Evolutionary conservation across 352 stramenopile species (phyloP), one percentile per base, ranked within the genome.

Genomic region (Pilasporangium apinafurcum): DNA sequence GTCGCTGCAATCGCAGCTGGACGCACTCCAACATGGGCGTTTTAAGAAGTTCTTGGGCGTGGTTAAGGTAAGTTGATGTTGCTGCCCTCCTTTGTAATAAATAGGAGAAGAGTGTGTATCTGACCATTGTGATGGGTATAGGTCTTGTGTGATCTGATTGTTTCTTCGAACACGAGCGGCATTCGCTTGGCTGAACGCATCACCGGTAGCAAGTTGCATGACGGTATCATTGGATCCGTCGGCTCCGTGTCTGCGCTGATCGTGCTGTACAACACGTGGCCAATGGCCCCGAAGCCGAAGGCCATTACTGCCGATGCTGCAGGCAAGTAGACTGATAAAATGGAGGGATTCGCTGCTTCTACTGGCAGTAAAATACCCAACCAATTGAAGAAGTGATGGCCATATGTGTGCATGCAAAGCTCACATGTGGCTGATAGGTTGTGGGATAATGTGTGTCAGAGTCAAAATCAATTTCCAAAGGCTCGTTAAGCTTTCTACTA

Each of bases 191-290:
- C 76, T 10, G 83, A 95, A 58, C 74, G 80, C 32, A 76, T 95
- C 47, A 74, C 73, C 20, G 83, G 83, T 46, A 48, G 51, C 5
- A 92, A 92, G 56, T 64, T 95, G 26, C 68, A 92, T 63, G 83
- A 95, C 57, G 83, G 83, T 44, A 76, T 95, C 44, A 70, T 95
- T 27, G 83, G 83, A 7, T 69, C 64, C 2, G 61, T 92, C 21
- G 83, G 83, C 28, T 90, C 76, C 24, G 56, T 95, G 28, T 95
- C 83, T 12, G 83, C 83, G 30, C 62, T 82, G 9, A 73, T 86
- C 8, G 76, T 95, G 48, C 69, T 95, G 35, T 91, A 89, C 69
- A 92, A 90, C 50, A 67, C 67, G 54, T 93, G 82, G 82, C 76
- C 74, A 5, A 80, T 36, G 27, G 66, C 44, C 18, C 53, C 62